Conservation (phyloP, 257 asterid species). For the Apocynum venetum region DNA sequence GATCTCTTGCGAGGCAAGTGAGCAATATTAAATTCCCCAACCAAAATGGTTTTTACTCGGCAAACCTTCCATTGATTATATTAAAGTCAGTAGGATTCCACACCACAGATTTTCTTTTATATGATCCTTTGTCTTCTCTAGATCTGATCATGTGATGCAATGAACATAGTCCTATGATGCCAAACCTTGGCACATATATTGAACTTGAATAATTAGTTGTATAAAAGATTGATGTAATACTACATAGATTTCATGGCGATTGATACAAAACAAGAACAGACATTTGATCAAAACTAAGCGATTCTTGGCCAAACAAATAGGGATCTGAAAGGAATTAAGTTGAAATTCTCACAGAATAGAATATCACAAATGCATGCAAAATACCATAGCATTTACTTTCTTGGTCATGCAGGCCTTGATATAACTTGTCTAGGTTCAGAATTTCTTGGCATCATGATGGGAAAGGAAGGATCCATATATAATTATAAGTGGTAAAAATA, state of each 20-base stretch:
- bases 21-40: no score
- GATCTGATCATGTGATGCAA: constrained; percentile 12
- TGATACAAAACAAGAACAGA: neutral
- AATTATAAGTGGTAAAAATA: neutral
- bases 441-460: neutral
- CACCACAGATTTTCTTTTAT: constrained; percentile 4
- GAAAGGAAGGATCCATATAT: neutral
- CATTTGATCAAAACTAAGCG: constrained; percentile 3
- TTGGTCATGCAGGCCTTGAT: neutral
- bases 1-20: no score
- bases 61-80: neutral
- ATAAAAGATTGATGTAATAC: neutral
- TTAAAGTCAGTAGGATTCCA: constrained; percentile 3
- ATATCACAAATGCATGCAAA: neutral
- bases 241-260: neutral
- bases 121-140: constrained; percentile 2
- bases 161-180: constrained; percentile 5
- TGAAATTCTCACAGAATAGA: constrained; percentile 1
- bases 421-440: constrained; percentile 7
- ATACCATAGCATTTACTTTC: neutral
- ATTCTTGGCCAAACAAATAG: constrained; percentile 4
- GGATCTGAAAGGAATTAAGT: neutral
- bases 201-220: no score
- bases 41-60: no score
- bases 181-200: neutral